Base-by-base conservation (phyloP, 2,329 filamentous ascomycete genomes). In the Pyricularia sp. region DNA sequence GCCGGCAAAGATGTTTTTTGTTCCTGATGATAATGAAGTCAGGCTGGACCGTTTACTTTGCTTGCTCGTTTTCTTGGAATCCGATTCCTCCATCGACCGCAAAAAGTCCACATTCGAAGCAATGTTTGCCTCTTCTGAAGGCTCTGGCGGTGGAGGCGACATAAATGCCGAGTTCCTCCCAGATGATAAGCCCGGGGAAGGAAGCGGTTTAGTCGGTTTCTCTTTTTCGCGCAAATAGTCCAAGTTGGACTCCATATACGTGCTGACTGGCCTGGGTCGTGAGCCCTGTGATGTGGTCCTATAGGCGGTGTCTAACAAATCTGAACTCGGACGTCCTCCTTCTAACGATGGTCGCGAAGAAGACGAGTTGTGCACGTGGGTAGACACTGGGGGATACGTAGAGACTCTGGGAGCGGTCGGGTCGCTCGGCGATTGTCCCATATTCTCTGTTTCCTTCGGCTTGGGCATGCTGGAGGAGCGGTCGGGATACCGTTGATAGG, bases 161-260 rank as follows among this genome's bases (percentile, higher is more conserved):
- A 77, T 74, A 59, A 81, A 80, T 61, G 78, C 81, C 6, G 73
- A 73, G 58, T 77, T 72, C 36, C 76, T 77, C 5, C 77, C 77
- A 9, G 78, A 78, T 3, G 76, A 70, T 14, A 79, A 73, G 10
- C 74, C 74, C 1, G 77, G 83, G 73, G 72, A 79, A 12, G 75
- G 74, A 17, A 77, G 69, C 6, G 82, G 79, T 70, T 79, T 81
- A 0, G 80, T 77, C 2, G 85, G 81, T 26, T 82, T 83, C 75
- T 96, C 93, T 67, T 88, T 86, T 73, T 95, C 93, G 26, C 92
- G 89, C 23, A 97, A 82, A 74, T 92, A 93, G 70, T 97, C 93
- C 68, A 95, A 83, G 75, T 91, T 93, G 0, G 91, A 91, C 73
- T 93, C 91, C 3, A 97, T 85, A 76, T 94, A 92, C 42, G 92